Evolutionary conservation across 345 rosid genomes (phyloP).

Genomic region (Heritiera fomes): DNA sequence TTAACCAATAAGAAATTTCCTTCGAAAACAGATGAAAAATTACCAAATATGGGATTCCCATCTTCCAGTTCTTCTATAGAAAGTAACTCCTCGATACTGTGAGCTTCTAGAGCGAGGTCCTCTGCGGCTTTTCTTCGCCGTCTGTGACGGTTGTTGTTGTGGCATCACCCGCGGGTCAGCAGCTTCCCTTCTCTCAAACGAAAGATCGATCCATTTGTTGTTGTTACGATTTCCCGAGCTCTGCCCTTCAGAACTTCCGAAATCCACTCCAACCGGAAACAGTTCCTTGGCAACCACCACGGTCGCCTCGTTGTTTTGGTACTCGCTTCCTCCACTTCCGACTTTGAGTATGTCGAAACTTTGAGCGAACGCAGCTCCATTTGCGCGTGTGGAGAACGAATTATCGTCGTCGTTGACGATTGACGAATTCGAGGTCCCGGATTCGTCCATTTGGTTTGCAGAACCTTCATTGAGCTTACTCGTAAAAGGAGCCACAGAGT

Average conservation of each 20-base stretch:
- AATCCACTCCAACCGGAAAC: slow-evolving; percentile 47
- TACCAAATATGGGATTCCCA: slow-evolving; percentile 99
- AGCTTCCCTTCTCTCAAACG: slow-evolving; percentile 37
- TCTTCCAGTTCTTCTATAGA: slow-evolving; percentile 89
- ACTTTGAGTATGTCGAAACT: slow-evolving; percentile 72
- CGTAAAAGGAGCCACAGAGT: slow-evolving; percentile 28
- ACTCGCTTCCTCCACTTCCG: slow-evolving; percentile 32
- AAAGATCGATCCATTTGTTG: slow-evolving; percentile 49
- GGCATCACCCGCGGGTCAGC: slow-evolving; percentile 43
- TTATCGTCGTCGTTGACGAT: slow-evolving; percentile 79
- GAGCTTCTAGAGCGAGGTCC: slow-evolving; percentile 99
- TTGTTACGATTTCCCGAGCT: slow-evolving; percentile 37
- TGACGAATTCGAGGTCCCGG: slow-evolving; percentile 86
- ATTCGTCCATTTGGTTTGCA: slow-evolving; percentile 44
- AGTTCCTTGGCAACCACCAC: slow-evolving; percentile 55
- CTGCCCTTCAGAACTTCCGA: slow-evolving; percentile 33
- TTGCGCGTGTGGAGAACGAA: slow-evolving; percentile 62
- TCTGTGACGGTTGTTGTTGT: slow-evolving; percentile 47
- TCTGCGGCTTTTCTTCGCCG: slow-evolving; percentile 80
- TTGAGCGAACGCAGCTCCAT: slow-evolving; percentile 43
- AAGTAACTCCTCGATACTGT: slow-evolving; percentile 93
- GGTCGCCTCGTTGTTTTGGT: slow-evolving; percentile 21
- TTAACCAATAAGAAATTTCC: slow-evolving; percentile 6
- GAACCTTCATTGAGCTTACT: slow-evolving; percentile 48
- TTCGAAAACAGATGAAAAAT: background rate